Evolutionary conservation across 2,329 filamentous ascomycete species (phyloP), one percentile per base, ranked within the genome.

Genomic region (Ophiostoma triangulosporum): DNA sequence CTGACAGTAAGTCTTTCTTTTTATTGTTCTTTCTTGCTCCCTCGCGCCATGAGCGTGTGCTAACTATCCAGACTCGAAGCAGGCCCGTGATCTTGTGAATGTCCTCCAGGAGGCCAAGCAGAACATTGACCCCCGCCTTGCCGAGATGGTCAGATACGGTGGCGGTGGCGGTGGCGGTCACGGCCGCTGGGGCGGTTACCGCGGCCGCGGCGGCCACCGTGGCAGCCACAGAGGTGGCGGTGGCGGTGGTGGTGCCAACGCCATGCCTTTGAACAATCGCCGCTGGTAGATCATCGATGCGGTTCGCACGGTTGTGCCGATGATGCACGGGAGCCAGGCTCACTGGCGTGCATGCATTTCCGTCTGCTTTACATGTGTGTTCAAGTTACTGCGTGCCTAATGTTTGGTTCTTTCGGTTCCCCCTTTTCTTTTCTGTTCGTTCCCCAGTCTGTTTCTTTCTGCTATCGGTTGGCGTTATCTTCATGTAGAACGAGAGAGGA

Each of bases 21-120:
- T n/a, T 9, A 5, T n/a, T 17, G 14, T 14, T 26, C 38, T 24
- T 20, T 6, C 20, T 8, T 20, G 5, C 24, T 43, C 4, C 14
- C 14, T 35, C 17, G 17, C 36, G 9, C n/a, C n/a, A n/a, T n/a
- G n/a, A n/a, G 17, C 5, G 9, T 24, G 12, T 24, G 20, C 38
- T 43, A 24, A 48, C 27, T 26, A 9, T 20, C 6, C 53, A 90
- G 87, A 93, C 73, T 80, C 86, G 64, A 93, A 91, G 76, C 87
- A 93, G 81, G 91, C 93, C 72, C 91, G 93, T 78, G 93, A 98
- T 73, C 83, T 98, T 66, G 84, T 98, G 63, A 78, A 80, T 63
- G 88, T 98, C 64, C 84, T 98, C 62, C 84, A 84, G 66, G 93
- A 98, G 73, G 90, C 93, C 61, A 97, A 97, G 77, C 93, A 98